Conservation (phyloP, 495 filamentous ascomycete species). For the Margaritispora aquatica region DNA sequence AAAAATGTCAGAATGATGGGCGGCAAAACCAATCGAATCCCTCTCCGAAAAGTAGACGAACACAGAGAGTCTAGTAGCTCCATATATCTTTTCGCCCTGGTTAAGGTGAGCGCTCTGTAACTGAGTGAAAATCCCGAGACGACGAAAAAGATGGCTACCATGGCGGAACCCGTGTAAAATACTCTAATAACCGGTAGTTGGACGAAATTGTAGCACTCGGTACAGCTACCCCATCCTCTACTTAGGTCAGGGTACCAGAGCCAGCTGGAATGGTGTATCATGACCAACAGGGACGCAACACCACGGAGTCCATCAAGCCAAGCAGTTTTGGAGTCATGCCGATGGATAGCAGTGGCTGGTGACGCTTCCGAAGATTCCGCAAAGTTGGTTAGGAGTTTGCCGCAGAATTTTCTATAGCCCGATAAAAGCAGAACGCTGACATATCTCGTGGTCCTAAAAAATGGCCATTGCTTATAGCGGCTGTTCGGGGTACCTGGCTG, state of each 20-base stretch:
- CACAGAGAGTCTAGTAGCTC: constrained; percentile 32
- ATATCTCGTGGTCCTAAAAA: too few relatives aligned
- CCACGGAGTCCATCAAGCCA: constrained; percentile 46
- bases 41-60: constrained; percentile 57
- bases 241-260: constrained; percentile 23
- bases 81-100: constrained; percentile 38
- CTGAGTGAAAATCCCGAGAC: constrained; percentile 64
- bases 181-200: constrained; percentile 57
- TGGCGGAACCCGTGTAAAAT: constrained; percentile 40
- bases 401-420: not conserved
- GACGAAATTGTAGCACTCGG: constrained; percentile 32
- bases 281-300: constrained; percentile 43
- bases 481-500: too few relatives aligned
- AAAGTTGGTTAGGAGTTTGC: not conserved
- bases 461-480: too few relatives aligned
- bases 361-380: not conserved
- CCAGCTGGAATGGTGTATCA: constrained; percentile 36
- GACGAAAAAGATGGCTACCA: constrained; percentile 69
- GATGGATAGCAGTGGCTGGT: not conserved
- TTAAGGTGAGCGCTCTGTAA: constrained; percentile 50
- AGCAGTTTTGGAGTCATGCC: constrained; percentile 28
- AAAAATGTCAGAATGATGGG: constrained; percentile 1
- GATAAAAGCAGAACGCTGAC: not conserved
- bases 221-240: constrained; percentile 34
- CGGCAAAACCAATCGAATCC: constrained; percentile 55